Evolutionary conservation across 2,329 filamentous ascomycete species (phyloP), one percentile per base, ranked within the genome.

Genomic region (Ascochyta viciae-villosae): DNA sequence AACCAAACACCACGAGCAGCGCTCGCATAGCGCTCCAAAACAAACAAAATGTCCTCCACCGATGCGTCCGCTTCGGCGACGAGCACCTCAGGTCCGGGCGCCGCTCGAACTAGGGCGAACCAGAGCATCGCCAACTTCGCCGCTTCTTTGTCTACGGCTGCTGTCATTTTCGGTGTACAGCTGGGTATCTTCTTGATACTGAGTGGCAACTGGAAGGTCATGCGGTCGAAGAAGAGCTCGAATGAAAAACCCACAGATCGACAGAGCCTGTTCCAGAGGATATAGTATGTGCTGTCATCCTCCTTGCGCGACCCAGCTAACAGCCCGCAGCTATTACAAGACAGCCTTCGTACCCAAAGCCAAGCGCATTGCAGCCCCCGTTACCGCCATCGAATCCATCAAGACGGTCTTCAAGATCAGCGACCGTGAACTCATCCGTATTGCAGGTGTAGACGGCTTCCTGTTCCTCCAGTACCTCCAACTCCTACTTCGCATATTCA

Each of bases 371-470:
- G 60, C 64, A n/a, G 61, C 66, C n/a, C 73, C 73, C 38, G 63
- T 66, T 7, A 72, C 72, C 38, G 71, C 70, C 33, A 70, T 73
- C 54, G 70, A 76, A 37, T 76, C 73, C 1, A 72, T 76, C 60
- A 73, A 71, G 55, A 75, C 71, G 60, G 81, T 80, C 62, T 96
- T 82, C 82, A 90, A 78, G 75, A 87, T 79, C 78, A 91, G 78
- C 75, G 86, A 81, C 84, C 91, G 91, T 12, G 91, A 96, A 65
- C 87, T 99, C 64, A 96, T 99, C 67, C 89, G 94, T 49, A 96
- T 97, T 76, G 97, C 94, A 65, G 95, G 95, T 16, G 85, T 99
- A 9, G 95, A 99, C 73, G 92, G 94, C 69, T 99, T 96, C 78
- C 96, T 98, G 80, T 99, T 99, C 75, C 83, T 99, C 1, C 90